Evolutionary conservation across 2,329 filamentous ascomycete species (phyloP).

Genomic region (Talaromyces sp.): DNA sequence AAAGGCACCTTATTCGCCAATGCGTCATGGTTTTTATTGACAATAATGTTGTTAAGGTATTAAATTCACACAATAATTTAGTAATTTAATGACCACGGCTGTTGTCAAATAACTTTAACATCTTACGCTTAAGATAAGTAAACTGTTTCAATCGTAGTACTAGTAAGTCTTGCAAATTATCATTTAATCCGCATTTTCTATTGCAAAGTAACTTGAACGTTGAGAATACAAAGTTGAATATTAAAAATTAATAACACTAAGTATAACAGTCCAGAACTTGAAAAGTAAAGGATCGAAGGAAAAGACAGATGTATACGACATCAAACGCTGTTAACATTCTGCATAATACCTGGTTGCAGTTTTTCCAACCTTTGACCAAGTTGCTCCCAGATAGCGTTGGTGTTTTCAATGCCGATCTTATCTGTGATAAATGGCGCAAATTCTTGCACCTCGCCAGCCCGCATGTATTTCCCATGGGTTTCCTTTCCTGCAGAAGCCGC

Average conservation of each 20-base stretch:
- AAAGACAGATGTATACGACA: background rate
- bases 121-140: no score
- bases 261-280: background rate
- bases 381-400: background rate
- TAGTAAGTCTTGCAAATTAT: background rate
- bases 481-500: constrained; percentile 1
- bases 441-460: background rate
- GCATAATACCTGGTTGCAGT: background rate
- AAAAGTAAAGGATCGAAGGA: no score
- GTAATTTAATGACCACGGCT: background rate
- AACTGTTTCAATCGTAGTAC: no score
- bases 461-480: constrained; percentile 1
- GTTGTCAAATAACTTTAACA: background rate
- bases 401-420: background rate
- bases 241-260: background rate
- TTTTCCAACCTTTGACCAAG: background rate
- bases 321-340: background rate
- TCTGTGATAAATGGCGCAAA: background rate
- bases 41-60: background rate
- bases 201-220: background rate
- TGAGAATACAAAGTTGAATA: background rate
- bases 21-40: background rate
- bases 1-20: background rate
- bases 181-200: background rate
- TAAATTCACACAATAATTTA: background rate